Evolutionary conservation across 305 asterid species (phyloP), one percentile per base, ranked within the genome.

Genomic region (Fraxinus nigra): DNA sequence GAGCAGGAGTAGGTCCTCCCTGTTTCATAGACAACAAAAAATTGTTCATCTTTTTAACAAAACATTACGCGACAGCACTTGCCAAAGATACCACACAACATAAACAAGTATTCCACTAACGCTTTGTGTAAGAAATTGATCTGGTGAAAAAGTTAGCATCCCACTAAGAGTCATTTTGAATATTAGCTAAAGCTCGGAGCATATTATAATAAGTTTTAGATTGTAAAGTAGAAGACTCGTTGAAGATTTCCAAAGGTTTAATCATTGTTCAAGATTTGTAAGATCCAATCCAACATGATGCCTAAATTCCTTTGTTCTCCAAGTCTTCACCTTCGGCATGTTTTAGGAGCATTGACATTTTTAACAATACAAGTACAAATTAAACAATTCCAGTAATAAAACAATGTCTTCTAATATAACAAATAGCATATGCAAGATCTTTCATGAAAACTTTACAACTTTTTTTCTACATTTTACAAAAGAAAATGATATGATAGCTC

Each of bases 1-100:
- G 72, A 54, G 88, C 83, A 80, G 91, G 81, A 59, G 87, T 20
- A 30, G 89, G 85, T 79, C 90, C 90, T 43, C 89, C 91, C 90
- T 89, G 85, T 72, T 77, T 75, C 82, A 83, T 65, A 63, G 65
- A 72, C n/a, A 73, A 65, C 69, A 76, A 18, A 30, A 51, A 34
- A 0, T 7, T 37, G 7, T 24, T 63, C 33, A 0, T 63, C 32
- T 3, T 7, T 63, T 8, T 24, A 63, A 63, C 33, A 63, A 24
- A 61, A 61, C 70, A 18, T 16, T 51, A 51, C 61, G 18, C 2
- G 22, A 16, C 22, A 4, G 22, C 61, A 51, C 61, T 51, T 5
- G 63, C 22, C 63, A 51, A 51, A 16, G 24, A 51, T 51, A 16
- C 63, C 70, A 6, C 70, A 61, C 32, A 4, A 61, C 70, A 61